These are phyloP conservation scores for Cutaneotrichosporon sp. DNA, from an alignment of 1,284 basidiomycete species.

Conservation along the genomic window DNA sequence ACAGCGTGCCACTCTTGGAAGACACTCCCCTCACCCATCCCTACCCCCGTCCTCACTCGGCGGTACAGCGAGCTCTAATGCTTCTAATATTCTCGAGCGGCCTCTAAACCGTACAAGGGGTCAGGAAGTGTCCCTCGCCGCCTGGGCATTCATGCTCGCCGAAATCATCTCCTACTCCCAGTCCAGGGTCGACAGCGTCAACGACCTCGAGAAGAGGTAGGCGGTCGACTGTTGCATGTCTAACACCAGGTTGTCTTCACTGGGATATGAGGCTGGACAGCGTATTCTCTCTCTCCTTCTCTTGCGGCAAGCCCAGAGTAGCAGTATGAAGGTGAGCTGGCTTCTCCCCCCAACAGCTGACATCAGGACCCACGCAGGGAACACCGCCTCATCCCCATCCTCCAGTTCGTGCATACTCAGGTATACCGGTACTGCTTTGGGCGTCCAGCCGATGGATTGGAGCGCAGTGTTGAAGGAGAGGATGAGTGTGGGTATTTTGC, in stretches of 20 bases:
- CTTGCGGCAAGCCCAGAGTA: constrained; percentile 43
- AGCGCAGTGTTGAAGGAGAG: constrained; percentile 89
- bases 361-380: constrained; percentile 82
- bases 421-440: constrained; percentile 94
- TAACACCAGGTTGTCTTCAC: constrained; percentile 68
- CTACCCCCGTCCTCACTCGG: constrained; percentile 3
- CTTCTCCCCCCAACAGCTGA: constrained; percentile 28
- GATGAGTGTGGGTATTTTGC: constrained; percentile 72
- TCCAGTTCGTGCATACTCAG: constrained; percentile 87
- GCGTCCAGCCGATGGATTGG: constrained; percentile 85
- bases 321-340: constrained; percentile 52
- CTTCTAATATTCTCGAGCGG: constrained; percentile 63
- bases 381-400: constrained; percentile 75
- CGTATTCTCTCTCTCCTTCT: constrained; percentile 58
- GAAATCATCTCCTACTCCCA: constrained; percentile 93
- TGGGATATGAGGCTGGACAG: constrained; percentile 83
- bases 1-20: constrained; percentile 5
- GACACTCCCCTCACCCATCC: constrained; percentile 5
- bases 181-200: constrained; percentile 86
- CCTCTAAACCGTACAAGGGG: constrained; percentile 75
- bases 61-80: neutral
- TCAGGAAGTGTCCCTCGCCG: constrained; percentile 71
- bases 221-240: constrained; percentile 9
- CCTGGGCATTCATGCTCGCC: constrained; percentile 83
- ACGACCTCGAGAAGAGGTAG: constrained; percentile 81